Evolutionary conservation across 495 filamentous ascomycete species (phyloP).

Genomic region (Daldinia caldariorum): DNA sequence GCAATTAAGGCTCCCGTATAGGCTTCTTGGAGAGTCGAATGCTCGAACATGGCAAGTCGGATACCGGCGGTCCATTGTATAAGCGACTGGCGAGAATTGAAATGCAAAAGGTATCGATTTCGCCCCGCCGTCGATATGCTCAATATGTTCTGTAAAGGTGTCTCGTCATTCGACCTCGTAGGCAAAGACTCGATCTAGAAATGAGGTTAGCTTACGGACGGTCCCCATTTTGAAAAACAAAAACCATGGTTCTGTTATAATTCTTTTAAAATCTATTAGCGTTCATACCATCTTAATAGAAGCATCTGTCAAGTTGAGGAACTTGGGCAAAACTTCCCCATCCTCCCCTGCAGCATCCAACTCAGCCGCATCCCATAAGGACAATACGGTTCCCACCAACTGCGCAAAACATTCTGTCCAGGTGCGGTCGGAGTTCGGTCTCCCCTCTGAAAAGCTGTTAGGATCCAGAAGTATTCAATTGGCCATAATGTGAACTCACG

Average conservation of each 20-base stretch:
- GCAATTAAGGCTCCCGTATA: slow-evolving; percentile 97
- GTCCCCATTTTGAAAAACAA: not conserved
- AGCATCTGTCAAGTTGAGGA: slow-evolving; percentile 96
- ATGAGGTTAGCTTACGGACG: slow-evolving; percentile 17
- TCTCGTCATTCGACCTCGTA: slow-evolving; percentile 76
- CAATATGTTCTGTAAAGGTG: slow-evolving; percentile 89
- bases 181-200: slow-evolving; percentile 87
- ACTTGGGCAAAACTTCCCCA: slow-evolving; percentile 89
- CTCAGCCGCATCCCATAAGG: slow-evolving; percentile 94
- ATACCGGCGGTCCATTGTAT: slow-evolving; percentile 97
- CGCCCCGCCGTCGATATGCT: slow-evolving; percentile 94
- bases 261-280: not conserved
- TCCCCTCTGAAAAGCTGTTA: slow-evolving; percentile 73
- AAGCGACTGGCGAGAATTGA: slow-evolving; percentile 92
- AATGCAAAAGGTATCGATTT: slow-evolving; percentile 95
- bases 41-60: slow-evolving; percentile 93
- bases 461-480: slow-evolving; percentile 15
- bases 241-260: not conserved
- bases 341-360: slow-evolving; percentile 87
- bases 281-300: slow-evolving; percentile 90
- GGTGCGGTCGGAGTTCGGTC: slow-evolving; percentile 82
- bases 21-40: slow-evolving; percentile 90
- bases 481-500: slow-evolving; percentile 63
- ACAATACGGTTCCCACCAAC: slow-evolving; percentile 92
- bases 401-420: slow-evolving; percentile 99